These are phyloP conservation scores for Clathrospora elynae DNA, from an alignment of 2,329 filamentous ascomycete genomes.

Conservation along the genomic window DNA sequence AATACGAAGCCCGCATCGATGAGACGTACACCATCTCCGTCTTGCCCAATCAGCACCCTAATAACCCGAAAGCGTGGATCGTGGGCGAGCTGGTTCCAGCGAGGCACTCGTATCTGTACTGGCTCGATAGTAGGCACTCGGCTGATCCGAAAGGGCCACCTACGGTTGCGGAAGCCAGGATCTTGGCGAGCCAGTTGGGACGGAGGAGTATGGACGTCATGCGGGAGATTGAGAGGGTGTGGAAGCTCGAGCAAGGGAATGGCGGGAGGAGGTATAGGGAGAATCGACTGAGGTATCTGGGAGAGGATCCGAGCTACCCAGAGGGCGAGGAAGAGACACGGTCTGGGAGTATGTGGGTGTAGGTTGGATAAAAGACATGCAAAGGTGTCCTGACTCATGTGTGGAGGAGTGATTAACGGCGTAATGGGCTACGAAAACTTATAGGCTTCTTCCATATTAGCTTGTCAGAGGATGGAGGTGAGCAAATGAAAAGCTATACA, in stretches of 20 bases:
- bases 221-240: slow-evolving; percentile 20
- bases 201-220: slow-evolving; percentile 16
- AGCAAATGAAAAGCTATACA: no score
- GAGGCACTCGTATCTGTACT: slow-evolving; percentile 24
- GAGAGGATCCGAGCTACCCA: slow-evolving; percentile 14
- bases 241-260: slow-evolving; percentile 19
- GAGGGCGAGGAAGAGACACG: not conserved
- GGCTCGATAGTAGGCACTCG: slow-evolving; percentile 16
- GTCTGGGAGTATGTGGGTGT: slow-evolving; percentile 16
- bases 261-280: slow-evolving; percentile 7
- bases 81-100: slow-evolving; percentile 21
- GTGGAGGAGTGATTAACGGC: no score
- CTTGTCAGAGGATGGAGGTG: no score
- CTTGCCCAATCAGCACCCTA: slow-evolving; percentile 1
- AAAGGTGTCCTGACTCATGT: no score
- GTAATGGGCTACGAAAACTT: not conserved
- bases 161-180: slow-evolving; percentile 14
- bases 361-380: no score
- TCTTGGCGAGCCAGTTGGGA: slow-evolving; percentile 7
- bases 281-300: slow-evolving; percentile 13
- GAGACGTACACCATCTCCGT: slow-evolving; percentile 19
- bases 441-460: no score
- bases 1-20: slow-evolving; percentile 1
- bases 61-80: slow-evolving; percentile 8
- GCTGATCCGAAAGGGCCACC: slow-evolving; percentile 13